phyloP scores from a whole-genome alignment of 2,329 filamentous ascomycete species.

The Orbilia blumenaviensis region DNA sequence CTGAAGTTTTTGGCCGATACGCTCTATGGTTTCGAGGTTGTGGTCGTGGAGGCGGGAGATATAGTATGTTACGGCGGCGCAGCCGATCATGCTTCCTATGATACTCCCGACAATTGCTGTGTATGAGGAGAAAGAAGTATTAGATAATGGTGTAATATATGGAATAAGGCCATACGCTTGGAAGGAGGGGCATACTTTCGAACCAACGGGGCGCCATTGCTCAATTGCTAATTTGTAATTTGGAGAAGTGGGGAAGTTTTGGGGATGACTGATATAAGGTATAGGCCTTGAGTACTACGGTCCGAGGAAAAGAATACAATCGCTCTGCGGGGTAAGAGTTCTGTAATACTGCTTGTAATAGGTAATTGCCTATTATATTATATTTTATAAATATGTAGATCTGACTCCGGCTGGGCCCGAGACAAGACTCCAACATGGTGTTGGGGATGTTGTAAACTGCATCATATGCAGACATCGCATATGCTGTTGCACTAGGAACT shows the following conservation, averaged over 20 bases:
- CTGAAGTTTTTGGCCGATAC: background rate
- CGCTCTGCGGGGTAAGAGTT: no score
- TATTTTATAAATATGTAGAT: no score
- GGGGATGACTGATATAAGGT: no score
- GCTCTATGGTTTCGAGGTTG: background rate
- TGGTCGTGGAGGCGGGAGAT: background rate
- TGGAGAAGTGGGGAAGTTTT: background rate
- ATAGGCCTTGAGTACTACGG: no score
- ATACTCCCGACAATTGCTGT: slow-evolving; percentile 31
- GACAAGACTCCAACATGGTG: background rate
- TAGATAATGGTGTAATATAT: background rate
- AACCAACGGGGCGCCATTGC: slow-evolving; percentile 18
- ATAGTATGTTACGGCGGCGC: slow-evolving; percentile 2
- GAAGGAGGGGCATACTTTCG: slow-evolving; percentile 14
- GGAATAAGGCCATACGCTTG: background rate
- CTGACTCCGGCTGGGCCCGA: no score
- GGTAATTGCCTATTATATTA: no score
- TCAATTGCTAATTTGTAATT: background rate
- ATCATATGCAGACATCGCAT: background rate
- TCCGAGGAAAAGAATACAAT: no score
- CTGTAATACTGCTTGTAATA: no score
- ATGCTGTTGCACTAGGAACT: no score
- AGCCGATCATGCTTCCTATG: slow-evolving; percentile 27
- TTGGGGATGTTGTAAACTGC: slow-evolving; percentile 1
- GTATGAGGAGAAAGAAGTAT: background rate